A percentile compares a stretch with the other conserved stretches of the same genome.
Evolutionary conservation across 208 protist genomes (phyloP).

Genomic region (Trypanosoma vivax): DNA sequence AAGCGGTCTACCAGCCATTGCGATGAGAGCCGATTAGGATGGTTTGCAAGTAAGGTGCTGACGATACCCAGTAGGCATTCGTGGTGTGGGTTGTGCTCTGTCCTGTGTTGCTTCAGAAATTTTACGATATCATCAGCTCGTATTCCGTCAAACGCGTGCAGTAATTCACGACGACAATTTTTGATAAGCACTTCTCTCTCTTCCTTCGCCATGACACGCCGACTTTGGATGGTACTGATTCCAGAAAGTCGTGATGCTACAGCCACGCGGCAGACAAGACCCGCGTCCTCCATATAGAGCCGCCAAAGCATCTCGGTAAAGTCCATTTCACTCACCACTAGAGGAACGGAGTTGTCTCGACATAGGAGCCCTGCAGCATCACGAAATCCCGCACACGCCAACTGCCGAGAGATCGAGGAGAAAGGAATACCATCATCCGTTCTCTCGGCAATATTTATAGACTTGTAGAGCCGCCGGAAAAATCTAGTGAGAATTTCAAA

Average conservation of each 20-base stretch:
- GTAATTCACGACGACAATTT: slow-evolving; percentile 17
- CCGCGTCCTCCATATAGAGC: slow-evolving; percentile 14
- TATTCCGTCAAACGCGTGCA: slow-evolving; percentile 30
- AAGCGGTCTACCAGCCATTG: slow-evolving; percentile 53
- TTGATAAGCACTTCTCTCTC: slow-evolving; percentile 6
- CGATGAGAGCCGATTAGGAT: slow-evolving; percentile 19
- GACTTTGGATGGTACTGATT: slow-evolving; percentile 15
- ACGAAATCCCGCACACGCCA: slow-evolving; percentile 7
- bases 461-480: slow-evolving; percentile 14
- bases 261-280: slow-evolving; percentile 12
- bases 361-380: slow-evolving; percentile 11
- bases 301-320: slow-evolving; percentile 16
- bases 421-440: slow-evolving; percentile 4
- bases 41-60: slow-evolving; percentile 39
- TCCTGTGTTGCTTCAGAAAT: slow-evolving; percentile 21
- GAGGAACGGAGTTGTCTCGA: neutral
- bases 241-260: slow-evolving; percentile 24
- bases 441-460: neutral
- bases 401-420: slow-evolving; percentile 5
- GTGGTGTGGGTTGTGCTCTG: slow-evolving; percentile 4
- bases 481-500: slow-evolving; percentile 13
- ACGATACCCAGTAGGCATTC: slow-evolving; percentile 33
- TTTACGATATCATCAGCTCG: slow-evolving; percentile 24
- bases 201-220: slow-evolving; percentile 1
- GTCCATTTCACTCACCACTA: slow-evolving; percentile 9